Base-by-base conservation (phyloP, 2,329 filamentous ascomycete genomes). In the Penicillium sp. region DNA sequence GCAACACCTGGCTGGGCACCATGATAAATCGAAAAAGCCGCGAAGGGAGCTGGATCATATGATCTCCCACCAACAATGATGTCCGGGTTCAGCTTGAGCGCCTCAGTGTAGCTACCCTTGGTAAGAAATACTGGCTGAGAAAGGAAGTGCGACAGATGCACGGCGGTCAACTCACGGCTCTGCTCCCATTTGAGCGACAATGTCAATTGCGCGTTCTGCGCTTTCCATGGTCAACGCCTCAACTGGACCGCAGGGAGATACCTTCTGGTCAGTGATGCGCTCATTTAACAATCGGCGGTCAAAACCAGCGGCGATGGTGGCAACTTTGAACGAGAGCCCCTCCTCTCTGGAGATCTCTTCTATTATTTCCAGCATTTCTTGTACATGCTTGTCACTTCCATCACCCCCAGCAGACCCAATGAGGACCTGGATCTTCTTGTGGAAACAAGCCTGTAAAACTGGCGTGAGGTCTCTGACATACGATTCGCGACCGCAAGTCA, bases 361-460 rank as follows among this genome's bases (percentile, higher is more conserved):
- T 0, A 81, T 70, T 4, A 81, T 75, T 1, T 75, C 65, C 0
- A 72, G 22, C 49, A 81, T 74, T 10, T 72, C 66, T 18, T 67
- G 49, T 0, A 81, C 77, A 55, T 81, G 78, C 1, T 71, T 70
- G 38, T 79, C 71, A 3, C 70, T 75, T 0, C 81, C 81, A 58
- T 80, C 78, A 0, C 81, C 80, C 0, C 80, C 80, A 0, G 72
- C 77, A 1, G 78, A 81, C 4, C 71, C 66, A 44, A 81, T 75
- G 3, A 81, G 64, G 0, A 81, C 52, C 0, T 75, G 74, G 0
- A 78, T 69, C 3, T 62, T 67, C 43, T 71, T 73, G 0, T 62
- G 55, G 16, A 71, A 62, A 0, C 69, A 69, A 0, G 75, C 66
- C 39, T 60, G 57, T 1, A 81, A 57, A 1, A 81, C 50, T 34